Evolutionary conservation across 208 protist genomes (phyloP).

Genomic region (Trypanosoma boissoni): DNA sequence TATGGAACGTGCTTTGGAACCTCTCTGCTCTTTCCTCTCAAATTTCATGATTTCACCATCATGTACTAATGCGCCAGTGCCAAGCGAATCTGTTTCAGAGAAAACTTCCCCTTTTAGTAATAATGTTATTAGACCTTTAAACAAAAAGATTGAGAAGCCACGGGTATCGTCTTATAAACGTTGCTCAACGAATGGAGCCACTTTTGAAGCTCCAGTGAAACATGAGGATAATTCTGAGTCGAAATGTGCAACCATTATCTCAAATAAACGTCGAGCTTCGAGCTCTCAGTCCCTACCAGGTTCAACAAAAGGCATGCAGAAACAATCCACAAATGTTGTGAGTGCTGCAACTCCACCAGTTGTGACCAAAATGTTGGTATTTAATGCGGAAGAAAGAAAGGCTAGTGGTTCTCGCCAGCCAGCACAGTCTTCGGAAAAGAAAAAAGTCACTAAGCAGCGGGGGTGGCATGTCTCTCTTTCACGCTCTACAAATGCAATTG

Average conservation of each 20-base stretch:
- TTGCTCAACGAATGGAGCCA: no score
- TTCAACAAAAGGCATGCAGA: background rate
- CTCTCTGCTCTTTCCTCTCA: constrained; percentile 24
- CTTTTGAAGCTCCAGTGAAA: background rate
- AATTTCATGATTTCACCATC: no score
- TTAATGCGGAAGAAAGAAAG: background rate
- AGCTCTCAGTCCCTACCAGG: background rate
- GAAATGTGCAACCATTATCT: no score
- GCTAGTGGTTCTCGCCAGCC: background rate
- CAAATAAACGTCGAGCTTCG: no score
- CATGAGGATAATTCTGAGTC: background rate
- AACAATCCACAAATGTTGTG: background rate
- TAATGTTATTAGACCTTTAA: no score
- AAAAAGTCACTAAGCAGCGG: background rate
- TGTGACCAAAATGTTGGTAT: background rate
- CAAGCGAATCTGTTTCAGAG: no score
- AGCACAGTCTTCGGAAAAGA: background rate
- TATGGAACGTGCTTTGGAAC: constrained; percentile 20
- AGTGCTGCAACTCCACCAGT: no score
- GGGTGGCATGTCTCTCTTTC: background rate
- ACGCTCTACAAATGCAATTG: background rate
- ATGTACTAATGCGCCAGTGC: no score
- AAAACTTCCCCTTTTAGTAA: no score
- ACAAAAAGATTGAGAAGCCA: no score
- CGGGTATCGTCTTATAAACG: no score